phyloP scores from a whole-genome alignment of 108 stramenopile species.

The Schizochytrium sp. region DNA sequence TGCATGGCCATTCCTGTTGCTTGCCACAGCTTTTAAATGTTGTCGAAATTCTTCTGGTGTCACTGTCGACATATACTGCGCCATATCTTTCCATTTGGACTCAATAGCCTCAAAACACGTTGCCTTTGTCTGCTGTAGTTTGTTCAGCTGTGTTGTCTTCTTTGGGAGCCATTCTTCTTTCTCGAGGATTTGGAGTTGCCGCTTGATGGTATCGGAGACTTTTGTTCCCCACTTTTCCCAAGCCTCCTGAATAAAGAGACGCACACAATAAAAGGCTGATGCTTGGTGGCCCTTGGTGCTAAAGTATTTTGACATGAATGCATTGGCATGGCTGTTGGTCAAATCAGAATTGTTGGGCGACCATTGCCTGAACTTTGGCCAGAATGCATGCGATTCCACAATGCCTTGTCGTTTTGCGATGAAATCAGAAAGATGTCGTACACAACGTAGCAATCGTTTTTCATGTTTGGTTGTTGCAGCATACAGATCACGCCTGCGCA shows the following conservation, averaged over 20 bases:
- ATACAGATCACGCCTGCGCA: not conserved
- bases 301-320: not conserved
- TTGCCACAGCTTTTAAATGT: not conserved
- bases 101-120: not conserved
- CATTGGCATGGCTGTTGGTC: not conserved
- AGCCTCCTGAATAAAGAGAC: not conserved
- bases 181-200: not conserved
- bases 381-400: not conserved
- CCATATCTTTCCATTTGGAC: not conserved
- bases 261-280: not conserved
- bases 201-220: not conserved
- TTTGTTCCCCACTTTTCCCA: not conserved
- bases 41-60: not conserved
- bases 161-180: not conserved
- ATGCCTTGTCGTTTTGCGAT: not conserved
- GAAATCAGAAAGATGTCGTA: not conserved
- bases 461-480: not conserved
- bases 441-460: not conserved
- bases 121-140: not conserved
- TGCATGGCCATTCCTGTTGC: not conserved
- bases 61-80: not conserved
- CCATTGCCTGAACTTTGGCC: not conserved
- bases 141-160: not conserved
- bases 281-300: not conserved
- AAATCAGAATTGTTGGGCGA: not conserved